Evolutionary conservation across 2,329 filamentous ascomycete genomes (phyloP), one percentile per base, ranked within the genome.

Genomic region (Gnomoniopsis smithogilvyi): DNA sequence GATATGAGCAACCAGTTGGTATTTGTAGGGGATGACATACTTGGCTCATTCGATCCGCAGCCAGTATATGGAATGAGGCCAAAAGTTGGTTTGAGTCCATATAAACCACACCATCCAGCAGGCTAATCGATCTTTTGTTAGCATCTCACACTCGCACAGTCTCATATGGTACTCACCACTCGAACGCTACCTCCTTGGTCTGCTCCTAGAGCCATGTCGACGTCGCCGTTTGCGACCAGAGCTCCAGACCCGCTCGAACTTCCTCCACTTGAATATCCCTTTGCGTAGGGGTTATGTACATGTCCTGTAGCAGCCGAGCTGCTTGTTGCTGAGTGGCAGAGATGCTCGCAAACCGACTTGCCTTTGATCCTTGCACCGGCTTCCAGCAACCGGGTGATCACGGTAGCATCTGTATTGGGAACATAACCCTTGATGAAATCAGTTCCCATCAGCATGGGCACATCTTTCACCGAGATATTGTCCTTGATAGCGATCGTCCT

Each of bases 271-370:
- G 73, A 76, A 61, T 77, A 80, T 2, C 76, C 77, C 22, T 68
- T 61, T 0, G 74, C 77, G 58, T 74, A 75, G 0, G 78, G 79
- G 55, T 81, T 79, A 59, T 80, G 73, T 2, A 81, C 77, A 1
- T 72, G 70, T 0, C 79, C 79, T 3, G 73, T 74, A n/a, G 76
- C 72, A 0, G 76, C 73, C 6, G 77, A 77, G 52, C 69, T 72
- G 11, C 73, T 76, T 17, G 78, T 62, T 4, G 73, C 73, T 11
- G 74, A 73, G 59, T 74, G 70, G 48, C 73, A 78, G 45, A 78
- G 70, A 62, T 80, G 78, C 65, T 81, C 79, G 61, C 79, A 81
- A 3, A 75, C 77, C 48, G 70, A 73, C 51, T 76, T 77, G 12
- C 79, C 78, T 8, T 66, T 66, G 19, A 81, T 71, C 2, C 65